Evolutionary conservation across 1,139 yeast genomes (phyloP).

Genomic region (Taphrina communis): DNA sequence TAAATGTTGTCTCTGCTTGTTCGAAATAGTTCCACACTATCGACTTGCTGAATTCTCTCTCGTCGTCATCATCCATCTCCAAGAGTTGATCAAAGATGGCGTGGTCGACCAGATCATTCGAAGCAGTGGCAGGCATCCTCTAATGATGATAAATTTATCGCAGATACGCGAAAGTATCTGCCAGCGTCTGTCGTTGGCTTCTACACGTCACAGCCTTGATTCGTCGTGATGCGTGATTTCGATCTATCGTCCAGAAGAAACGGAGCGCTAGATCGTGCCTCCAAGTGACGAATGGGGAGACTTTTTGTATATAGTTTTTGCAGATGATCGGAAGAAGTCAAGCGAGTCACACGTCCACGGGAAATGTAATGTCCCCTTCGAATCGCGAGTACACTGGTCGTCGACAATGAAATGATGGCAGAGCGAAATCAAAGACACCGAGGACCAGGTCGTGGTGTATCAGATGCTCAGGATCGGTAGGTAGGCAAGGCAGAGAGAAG

Average conservation of each 20-base stretch:
- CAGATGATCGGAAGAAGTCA: no score
- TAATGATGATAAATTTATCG: background rate
- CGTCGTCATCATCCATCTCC: constrained; percentile 93
- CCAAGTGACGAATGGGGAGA: background rate
- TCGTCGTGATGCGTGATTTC: background rate
- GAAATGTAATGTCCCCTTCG: no score
- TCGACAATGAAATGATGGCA: no score
- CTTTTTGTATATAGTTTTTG: no score
- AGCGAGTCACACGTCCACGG: background rate
- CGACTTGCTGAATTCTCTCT: constrained; percentile 74
- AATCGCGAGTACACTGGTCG: no score
- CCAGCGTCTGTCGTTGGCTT: no score
- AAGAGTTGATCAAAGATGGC: constrained; percentile 82
- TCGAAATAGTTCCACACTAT: constrained; percentile 83
- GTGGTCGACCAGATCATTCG: constrained; percentile 78
- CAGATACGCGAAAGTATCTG: no score
- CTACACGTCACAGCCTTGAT: no score
- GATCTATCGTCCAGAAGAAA: background rate
- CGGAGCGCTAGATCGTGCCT: background rate
- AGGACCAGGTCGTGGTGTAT: background rate
- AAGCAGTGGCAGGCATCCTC: constrained; percentile 11
- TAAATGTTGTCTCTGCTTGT: constrained; percentile 83
- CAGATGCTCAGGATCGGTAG: background rate
- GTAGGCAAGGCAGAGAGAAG: background rate
- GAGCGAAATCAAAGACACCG: background rate